Percentiles rank a stretch among this genome's conserved stretches.
These are phyloP conservation scores for Lasiosphaeris hirsuta DNA, from an alignment of 495 filamentous ascomycete species.

Conservation along the genomic window DNA sequence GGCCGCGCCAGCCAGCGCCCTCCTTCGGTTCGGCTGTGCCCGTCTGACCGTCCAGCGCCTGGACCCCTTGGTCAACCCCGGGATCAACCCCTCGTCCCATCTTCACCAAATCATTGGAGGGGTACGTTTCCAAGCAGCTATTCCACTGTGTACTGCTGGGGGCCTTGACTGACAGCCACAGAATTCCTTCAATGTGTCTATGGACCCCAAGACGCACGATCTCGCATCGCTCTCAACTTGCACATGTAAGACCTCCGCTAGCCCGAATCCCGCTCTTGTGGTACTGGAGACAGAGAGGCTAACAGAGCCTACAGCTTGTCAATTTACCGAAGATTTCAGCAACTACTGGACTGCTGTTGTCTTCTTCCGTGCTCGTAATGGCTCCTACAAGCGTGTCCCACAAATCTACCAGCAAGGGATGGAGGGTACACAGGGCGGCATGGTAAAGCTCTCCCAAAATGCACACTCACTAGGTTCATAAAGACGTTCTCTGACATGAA, in stretches of 20 bases:
- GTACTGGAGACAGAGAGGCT: no score
- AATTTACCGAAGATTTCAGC: conserved; percentile 35
- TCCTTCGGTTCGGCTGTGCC: conserved; percentile 62
- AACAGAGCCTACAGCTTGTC: conserved; percentile 16
- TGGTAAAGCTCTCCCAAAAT: conserved; percentile 12
- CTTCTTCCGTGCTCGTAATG: conserved; percentile 39
- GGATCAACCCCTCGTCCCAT: conserved; percentile 22
- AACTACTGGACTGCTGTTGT: conserved; percentile 46
- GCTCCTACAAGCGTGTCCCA: conserved; percentile 38
- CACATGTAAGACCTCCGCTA: conserved; percentile 10
- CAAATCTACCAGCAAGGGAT: conserved; percentile 32
- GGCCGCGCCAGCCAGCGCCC: conserved; percentile 29
- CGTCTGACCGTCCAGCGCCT: conserved; percentile 27
- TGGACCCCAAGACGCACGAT: conserved; percentile 31
- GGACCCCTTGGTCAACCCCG: conserved; percentile 28
- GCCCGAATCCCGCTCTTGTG: no score
- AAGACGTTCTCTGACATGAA: no score
- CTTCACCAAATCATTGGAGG: conserved; percentile 31
- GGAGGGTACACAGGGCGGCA: conserved; percentile 40
- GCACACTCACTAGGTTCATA: no score
- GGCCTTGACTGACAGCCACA: neutral
- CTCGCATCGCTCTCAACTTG: conserved; percentile 28
- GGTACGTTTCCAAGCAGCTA: conserved; percentile 34
- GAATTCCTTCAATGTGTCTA: conserved; percentile 36
- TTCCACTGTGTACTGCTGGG: conserved; percentile 29